Conservation (phyloP, 1,284 basidiomycete species). For the Boletus semigastroideus region DNA sequence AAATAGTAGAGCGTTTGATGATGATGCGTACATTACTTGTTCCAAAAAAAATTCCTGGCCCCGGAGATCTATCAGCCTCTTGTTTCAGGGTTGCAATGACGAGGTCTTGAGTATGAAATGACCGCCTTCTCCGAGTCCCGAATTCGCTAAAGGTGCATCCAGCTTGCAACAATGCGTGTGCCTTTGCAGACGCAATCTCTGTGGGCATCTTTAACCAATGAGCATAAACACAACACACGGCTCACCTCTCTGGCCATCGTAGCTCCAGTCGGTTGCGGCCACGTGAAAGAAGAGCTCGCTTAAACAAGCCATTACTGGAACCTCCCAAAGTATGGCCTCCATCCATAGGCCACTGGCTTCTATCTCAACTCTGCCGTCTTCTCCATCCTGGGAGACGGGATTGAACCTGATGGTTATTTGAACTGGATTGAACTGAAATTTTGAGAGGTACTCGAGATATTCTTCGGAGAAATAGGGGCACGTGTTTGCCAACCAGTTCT, state of each 20-base stretch:
- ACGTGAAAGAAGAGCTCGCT: slow-evolving; percentile 76
- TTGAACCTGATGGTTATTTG: slow-evolving; percentile 76
- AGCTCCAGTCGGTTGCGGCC: slow-evolving; percentile 80
- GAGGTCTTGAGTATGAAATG: slow-evolving; percentile 77
- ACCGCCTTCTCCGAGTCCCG: slow-evolving; percentile 87
- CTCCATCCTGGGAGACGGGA: slow-evolving; percentile 47
- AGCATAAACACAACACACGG: slow-evolving; percentile 1
- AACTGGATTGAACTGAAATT: slow-evolving; percentile 76
- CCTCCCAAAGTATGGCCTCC: slow-evolving; percentile 95
- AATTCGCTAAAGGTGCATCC: slow-evolving; percentile 89
- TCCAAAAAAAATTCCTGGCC: slow-evolving; percentile 67
- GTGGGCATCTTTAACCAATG: slow-evolving; percentile 3
- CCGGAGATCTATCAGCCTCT: slow-evolving; percentile 55
- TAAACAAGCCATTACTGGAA: slow-evolving; percentile 88
- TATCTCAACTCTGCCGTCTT: slow-evolving; percentile 74
- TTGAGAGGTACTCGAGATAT: slow-evolving; percentile 79
- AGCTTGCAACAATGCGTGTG: slow-evolving; percentile 58
- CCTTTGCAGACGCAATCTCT: slow-evolving; percentile 75
- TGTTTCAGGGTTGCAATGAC: slow-evolving; percentile 71
- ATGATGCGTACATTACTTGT: slow-evolving; percentile 76
- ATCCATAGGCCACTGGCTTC: slow-evolving; percentile 78
- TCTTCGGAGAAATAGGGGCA: slow-evolving; percentile 77
- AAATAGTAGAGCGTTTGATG: not conserved
- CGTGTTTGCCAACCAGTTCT: slow-evolving; percentile 60
- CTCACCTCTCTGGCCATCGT: slow-evolving; percentile 76